A percentile compares a stretch with the other conserved stretches of the same genome.
Conservation (phyloP, 371 early-diverging fungal genomes). For the Mucor circinelloides region DNA sequence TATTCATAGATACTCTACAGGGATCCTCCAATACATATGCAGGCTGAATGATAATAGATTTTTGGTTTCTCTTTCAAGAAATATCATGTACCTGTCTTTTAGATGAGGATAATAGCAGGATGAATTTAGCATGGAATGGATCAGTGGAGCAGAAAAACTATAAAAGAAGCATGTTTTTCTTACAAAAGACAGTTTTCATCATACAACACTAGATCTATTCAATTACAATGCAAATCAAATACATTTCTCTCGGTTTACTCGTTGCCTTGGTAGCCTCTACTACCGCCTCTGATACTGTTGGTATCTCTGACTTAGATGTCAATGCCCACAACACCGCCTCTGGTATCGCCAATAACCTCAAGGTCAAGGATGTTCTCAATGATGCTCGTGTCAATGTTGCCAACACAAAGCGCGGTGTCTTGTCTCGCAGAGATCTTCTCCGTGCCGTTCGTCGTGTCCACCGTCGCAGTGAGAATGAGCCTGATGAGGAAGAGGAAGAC, state of each 20-base stretch:
- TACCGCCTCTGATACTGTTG: neutral
- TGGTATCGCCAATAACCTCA: neutral
- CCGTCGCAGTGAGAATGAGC: neutral
- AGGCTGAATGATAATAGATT: neutral
- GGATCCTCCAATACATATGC: neutral
- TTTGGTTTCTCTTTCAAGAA: neutral
- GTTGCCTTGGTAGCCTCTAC: neutral
- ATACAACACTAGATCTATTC: neutral
- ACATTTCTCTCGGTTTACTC: neutral
- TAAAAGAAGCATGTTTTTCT: neutral
- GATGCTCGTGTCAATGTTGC: neutral
- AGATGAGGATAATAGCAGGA: neutral
- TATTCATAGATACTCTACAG: neutral
- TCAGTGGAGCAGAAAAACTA: neutral
- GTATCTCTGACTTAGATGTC: neutral
- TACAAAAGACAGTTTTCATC: neutral
- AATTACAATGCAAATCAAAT: slow-evolving; percentile 3
- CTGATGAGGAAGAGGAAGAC: neutral
- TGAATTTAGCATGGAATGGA: neutral
- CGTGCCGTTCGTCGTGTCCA: neutral
- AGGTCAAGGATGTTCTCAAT: neutral
- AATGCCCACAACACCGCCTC: neutral
- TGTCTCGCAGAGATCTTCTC: neutral
- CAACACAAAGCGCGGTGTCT: neutral
- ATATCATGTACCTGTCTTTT: neutral